Evolutionary conservation across 2,329 filamentous ascomycete genomes (phyloP), one percentile per base, ranked within the genome.

Genomic region (Periconia sp.): DNA sequence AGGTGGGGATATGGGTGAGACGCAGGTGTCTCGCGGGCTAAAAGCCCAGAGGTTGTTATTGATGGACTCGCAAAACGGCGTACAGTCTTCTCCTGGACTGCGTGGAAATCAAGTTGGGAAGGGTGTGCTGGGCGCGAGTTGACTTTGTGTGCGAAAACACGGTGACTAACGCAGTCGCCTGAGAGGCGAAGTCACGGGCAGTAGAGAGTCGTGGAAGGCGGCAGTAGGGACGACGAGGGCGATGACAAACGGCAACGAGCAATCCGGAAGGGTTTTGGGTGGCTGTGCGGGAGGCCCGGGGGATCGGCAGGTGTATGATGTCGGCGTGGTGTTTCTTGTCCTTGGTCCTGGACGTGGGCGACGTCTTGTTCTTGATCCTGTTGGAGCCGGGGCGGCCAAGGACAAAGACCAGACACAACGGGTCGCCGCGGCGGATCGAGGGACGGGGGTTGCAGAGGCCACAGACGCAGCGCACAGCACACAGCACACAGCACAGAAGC

Each of bases 11-110:
- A 23, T 35, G 45, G 45, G 44, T 54, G 65, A 68, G 66, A 68
- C 61, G 63, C 59, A 62, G 52, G 65, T 66, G 66, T 69, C 66
- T 69, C 66, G 54, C 54, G 65, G 68, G 66, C 68, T 61, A 60
- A 58, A 55, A 65, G 68, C 68, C 68, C 68, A 63, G 63, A 49
- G 34, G 43, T 36, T 55, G 54, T 62, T 66, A 65, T 62, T 65
- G 59, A 48, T 64, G 43, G 39, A 52, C 61, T 54, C 65, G 61
- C 67, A 70, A 66, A 66, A 68, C 60, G 50, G 67, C 57, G 56
- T 56, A 63, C 42, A 57, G 52, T 52, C 58, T 52, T 47, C 55
- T 48, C 36, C 56, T 54, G 42, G 50, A 47, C 41, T 61, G 46
- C 51, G 56, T 61, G 57, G 61, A 62, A 50, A 67, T 53, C 17